Evolutionary conservation across 2,329 filamentous ascomycete genomes (phyloP), one percentile per base, ranked within the genome.

Genomic region (Aureobasidium musti): DNA sequence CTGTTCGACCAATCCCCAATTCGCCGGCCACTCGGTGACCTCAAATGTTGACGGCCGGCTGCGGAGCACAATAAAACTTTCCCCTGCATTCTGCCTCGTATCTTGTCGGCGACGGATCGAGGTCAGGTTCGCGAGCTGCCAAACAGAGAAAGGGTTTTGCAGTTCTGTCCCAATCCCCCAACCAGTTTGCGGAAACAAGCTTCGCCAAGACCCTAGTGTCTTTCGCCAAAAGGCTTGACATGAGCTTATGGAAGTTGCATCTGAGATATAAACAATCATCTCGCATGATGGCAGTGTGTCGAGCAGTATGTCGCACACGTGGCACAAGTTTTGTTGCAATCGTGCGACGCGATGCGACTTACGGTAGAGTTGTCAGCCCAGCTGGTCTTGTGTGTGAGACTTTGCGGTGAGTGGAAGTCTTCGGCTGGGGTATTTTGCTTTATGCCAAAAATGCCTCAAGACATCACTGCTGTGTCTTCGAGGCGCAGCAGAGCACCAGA

Each of bases 1-100:
- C 49, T 64, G 61, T 33, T 45, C 23, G 61, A 54, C 61, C 61
- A 64, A 64, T 64, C 61, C 61, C 61, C 47, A 64, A 30, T 54
- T 52, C 33, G 59, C 59, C 61, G 47, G 57, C 41, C 41, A 37
- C 5, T 41, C 57, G 26, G 28, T 49, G 26, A 19, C 21, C 11
- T 21, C 54, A 45, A 45, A 45, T 45, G 33, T 23, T 43, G 37
- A 59, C 54, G 54, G 39, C 57, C 41, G 59, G 30, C 21, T 52
- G 23, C 59, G 59, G 41, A 63, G 6, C 14, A 52, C 45, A 63
- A 52, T 30, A 41, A 52, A 63, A 63, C 41, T 39, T 28, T 63
- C 45, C 33, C 57, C 57, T 61, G 57, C 57, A 61, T 61, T 6
- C 21, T 4, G n/a, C 45, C 23, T 52, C 23, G 30, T 33, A 45